Percentiles rank a stretch among this genome's conserved stretches.
Conservation (phyloP, 2,329 filamentous ascomycete species). For the Aspergillus novofumigatus region DNA sequence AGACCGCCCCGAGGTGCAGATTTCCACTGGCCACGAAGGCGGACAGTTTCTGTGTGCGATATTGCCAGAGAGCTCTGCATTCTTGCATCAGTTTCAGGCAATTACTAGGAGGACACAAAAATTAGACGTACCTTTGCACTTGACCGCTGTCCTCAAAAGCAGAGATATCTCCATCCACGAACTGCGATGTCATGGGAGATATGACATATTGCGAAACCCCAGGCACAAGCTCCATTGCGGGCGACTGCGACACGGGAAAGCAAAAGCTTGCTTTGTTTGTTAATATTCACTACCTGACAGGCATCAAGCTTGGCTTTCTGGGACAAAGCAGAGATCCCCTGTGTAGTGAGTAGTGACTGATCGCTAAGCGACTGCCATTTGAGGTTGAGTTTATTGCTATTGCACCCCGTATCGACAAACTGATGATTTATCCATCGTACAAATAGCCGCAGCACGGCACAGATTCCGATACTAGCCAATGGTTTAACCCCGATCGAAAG, state of each 20-base stretch:
- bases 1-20: constrained; percentile 19
- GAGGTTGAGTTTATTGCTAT: background rate
- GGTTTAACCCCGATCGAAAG: background rate
- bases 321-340: background rate
- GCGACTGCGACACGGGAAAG: background rate
- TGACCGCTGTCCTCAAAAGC: background rate
- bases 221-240: constrained; percentile 1
- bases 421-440: background rate
- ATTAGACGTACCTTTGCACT: constrained; percentile 1
- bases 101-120: background rate
- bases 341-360: background rate
- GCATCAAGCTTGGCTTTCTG: background rate
- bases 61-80: constrained; percentile 18
- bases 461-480: background rate
- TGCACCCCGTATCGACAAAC: background rate
- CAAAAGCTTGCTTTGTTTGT: background rate
- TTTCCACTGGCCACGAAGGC: constrained; percentile 22
- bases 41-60: constrained; percentile 18
- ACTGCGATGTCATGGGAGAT: background rate
- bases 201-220: constrained; percentile 3
- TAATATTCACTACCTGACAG: background rate
- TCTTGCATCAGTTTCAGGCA: background rate
- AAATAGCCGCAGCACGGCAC: background rate
- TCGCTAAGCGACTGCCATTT: background rate
- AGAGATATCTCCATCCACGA: background rate